Evolutionary conservation across 2,329 filamentous ascomycete genomes (phyloP).

Genomic region (Aspergillus brasiliensis): DNA sequence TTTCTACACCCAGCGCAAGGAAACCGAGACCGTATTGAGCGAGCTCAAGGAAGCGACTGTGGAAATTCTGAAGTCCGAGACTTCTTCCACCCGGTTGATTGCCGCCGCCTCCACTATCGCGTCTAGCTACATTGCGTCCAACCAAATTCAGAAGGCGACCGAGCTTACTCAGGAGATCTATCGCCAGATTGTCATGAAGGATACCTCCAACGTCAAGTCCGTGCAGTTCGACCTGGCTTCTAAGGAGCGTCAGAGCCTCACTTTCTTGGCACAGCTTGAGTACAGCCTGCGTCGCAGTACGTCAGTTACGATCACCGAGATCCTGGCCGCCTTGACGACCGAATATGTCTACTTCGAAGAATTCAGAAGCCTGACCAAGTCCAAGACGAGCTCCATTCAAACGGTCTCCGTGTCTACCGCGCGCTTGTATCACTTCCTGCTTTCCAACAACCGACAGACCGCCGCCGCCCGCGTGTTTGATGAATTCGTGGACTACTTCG

Average conservation of each 20-base stretch:
- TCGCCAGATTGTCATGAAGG: slow-evolving; percentile 42
- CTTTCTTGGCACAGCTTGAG: slow-evolving; percentile 51
- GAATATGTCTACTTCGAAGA: slow-evolving; percentile 46
- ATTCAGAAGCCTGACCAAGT: slow-evolving; percentile 40
- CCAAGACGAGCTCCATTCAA: slow-evolving; percentile 41
- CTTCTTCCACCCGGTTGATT: slow-evolving; percentile 31
- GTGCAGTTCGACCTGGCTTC: slow-evolving; percentile 38
- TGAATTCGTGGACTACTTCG: slow-evolving; percentile 37
- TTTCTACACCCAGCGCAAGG: slow-evolving; percentile 38
- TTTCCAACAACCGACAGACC: slow-evolving; percentile 25
- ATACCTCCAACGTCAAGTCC: slow-evolving; percentile 34
- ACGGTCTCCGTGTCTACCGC: slow-evolving; percentile 38
- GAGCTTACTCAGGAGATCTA: slow-evolving; percentile 43
- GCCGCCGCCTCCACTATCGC: slow-evolving; percentile 41
- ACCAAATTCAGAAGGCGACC: slow-evolving; percentile 35
- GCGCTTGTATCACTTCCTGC: slow-evolving; percentile 39
- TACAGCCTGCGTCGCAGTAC: slow-evolving; percentile 34
- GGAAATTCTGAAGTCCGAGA: slow-evolving; percentile 38
- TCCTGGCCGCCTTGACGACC: slow-evolving; percentile 48
- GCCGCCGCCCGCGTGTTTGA: slow-evolving; percentile 32
- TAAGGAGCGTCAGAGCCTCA: slow-evolving; percentile 38
- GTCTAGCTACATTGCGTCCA: slow-evolving; percentile 37
- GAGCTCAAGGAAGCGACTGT: slow-evolving; percentile 39
- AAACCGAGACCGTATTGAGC: slow-evolving; percentile 32
- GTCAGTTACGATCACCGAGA: slow-evolving; percentile 42